Conservation (phyloP, 2,329 filamentous ascomycete genomes). For the Colletotrichum graminicola region DNA sequence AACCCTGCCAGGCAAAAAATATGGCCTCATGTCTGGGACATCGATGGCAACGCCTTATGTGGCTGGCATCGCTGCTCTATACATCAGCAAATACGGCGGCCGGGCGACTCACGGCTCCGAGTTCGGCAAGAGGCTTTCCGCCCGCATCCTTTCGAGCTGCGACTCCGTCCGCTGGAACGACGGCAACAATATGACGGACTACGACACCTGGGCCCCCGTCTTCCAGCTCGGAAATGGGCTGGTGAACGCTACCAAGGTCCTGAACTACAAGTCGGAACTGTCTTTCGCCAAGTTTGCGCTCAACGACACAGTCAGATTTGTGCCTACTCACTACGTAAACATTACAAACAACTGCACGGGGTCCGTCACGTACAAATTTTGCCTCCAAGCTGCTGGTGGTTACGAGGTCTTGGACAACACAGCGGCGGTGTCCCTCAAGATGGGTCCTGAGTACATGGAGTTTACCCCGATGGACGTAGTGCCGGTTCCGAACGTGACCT, state of each 20-base stretch:
- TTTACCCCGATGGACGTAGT: constrained; percentile 4
- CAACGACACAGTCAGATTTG: constrained; percentile 62
- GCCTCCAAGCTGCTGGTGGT: constrained; percentile 51
- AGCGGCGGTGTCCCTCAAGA: constrained; percentile 17
- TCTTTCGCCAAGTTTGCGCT: constrained; percentile 60
- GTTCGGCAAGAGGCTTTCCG: constrained; percentile 45
- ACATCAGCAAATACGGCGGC: constrained; percentile 57
- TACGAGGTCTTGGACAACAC: constrained; percentile 28
- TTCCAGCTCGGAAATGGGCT: constrained; percentile 61
- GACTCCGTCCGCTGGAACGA: constrained; percentile 53
- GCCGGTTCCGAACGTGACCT: constrained; percentile 18
- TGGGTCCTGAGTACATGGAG: background rate
- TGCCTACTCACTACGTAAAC: constrained; percentile 49
- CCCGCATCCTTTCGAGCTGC: constrained; percentile 48
- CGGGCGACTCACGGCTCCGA: constrained; percentile 53
- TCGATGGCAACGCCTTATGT: constrained; percentile 69
- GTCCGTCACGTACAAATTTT: constrained; percentile 56
- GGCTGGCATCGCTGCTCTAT: constrained; percentile 63
- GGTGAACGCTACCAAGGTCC: constrained; percentile 59
- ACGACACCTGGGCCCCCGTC: constrained; percentile 48
- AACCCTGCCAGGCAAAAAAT: constrained; percentile 59
- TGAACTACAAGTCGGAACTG: constrained; percentile 55
- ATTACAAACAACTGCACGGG: constrained; percentile 58
- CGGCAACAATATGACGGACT: constrained; percentile 42
- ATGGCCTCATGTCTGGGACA: constrained; percentile 63